Base-by-base conservation (phyloP, 1,139 yeast species). In the Nematodospora anomalae region DNA sequence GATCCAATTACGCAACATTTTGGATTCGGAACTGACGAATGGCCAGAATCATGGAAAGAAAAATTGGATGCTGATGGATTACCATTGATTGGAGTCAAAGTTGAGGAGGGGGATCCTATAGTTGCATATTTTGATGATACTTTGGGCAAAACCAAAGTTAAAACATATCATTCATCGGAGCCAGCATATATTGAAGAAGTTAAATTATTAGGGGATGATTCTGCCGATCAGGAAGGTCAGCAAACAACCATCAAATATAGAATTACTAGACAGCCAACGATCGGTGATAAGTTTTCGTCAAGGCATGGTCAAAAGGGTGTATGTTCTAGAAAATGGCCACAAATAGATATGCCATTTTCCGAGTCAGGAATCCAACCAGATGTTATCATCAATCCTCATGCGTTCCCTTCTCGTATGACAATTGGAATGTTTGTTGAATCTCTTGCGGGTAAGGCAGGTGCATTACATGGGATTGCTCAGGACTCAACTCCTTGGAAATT, bases 231-330 rank as follows among this genome's bases (percentile, higher is more conserved):
- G 41, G 97, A 90, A 61, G 79, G 89, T 50, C 98, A 92, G 65
- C 70, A 76, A 37, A 66, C 92, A 35, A 84, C 97, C 26, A 84
- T 94, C 60, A 94, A 94, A 64, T 85, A 86, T 60, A 80, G 98
- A 62, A 72, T 92, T 37, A 83, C 96, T 44, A 83, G 99, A 71
- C 78, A 87, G 31, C 97, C 98, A 21, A 75, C 86, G 51, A 92
- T 94, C 60, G 99, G 99, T 62, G 99, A 92, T 67, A 92, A 92
- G 67, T 92, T 94, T 60, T 90, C 97, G 6, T 90, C 97, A 16
- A 82, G 98, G 66, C 98, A 92, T 70, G 98, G 98, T 44, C 99
- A 92, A 67, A 92, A 92, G 67, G 99, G 99, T 79, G 98, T 92
- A 44, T 92, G 97, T 67, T 90, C 97, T 10, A 85, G 96, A 62